Base-by-base conservation (phyloP, 495 filamentous ascomycete genomes). In the Pseudomonodictys pantanalensis region DNA sequence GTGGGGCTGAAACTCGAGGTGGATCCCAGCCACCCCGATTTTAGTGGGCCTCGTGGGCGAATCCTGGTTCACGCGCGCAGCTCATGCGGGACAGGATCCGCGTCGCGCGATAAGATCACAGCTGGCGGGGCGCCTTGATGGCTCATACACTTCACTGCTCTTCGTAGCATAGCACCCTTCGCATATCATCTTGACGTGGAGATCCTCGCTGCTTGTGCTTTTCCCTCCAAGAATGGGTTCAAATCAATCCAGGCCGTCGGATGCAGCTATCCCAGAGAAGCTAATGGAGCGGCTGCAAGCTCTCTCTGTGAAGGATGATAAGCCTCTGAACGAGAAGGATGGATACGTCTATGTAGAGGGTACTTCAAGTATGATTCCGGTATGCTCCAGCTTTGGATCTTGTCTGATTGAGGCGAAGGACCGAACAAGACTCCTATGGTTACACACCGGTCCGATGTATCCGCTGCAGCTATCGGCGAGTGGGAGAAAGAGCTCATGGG, bases 401-500 rank as follows among this genome's bases (percentile, higher is more conserved):
- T 48, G 22, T 20, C 47, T 58, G 48, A 60, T 42, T 2, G 22
- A 22, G 22, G 23, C 67, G 43, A 72, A 75, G 54, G 26, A 39
- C 33, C 43, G 2, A 45, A 39, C 25, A 20, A 52, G 12, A 45
- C 53, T 8, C 35, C 58, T 32, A 44, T 39, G 4, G 45, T 43
- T 3, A 20, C 54, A 9, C 45, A 64, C 48, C 60, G 61, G 26
- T 47, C 22, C 18, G 56, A 73, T 55, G 58, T 88, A 1, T 80
- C 76, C 7, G 68, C 83, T 12, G 60, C 69, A 24, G 65, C 73
- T 5, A 72, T 78, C 7, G 70, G 75, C 47, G 53, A 81, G 28
- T 88, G 85, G 83, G 77, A 86, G 68, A 78, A 80, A 33, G 72
- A 81, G 60, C 71, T 87, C 1, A 71, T 89, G 39, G 71, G 78